Base-by-base conservation (phyloP, 768 basidiomycete genomes). In the Lactarius sp. region DNA sequence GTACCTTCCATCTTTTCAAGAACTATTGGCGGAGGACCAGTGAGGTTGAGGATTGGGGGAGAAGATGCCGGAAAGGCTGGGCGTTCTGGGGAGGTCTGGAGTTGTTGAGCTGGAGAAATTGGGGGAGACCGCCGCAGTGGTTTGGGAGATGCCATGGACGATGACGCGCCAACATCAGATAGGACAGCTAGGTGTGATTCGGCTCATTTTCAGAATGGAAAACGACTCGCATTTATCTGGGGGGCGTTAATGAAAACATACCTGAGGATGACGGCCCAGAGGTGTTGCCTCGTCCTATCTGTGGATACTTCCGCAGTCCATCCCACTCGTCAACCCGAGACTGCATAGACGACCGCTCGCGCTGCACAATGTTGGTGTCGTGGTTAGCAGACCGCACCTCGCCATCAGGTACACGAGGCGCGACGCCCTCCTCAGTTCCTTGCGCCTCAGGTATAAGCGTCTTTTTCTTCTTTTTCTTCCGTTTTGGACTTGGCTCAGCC, bases 391-490 rank as follows among this genome's bases (percentile, higher is more conserved):
- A 14, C 34, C 1, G 31, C 20, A 14, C 22, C 10, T 54, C 52
- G 6, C 61, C 47, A 52, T 44, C 34, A 16, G 73, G 69, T 62
- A 71, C 49, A 57, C 58, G 61, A 39, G 66, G 55, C 31, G 20
- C 58, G 57, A 66, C 44, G 22, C 27, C 44, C 10, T 49, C 56
- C 22, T 36, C 56, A 20, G 33, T 12, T 14, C 13, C 47, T 39
- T 34, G 59, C 18, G 37, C 55, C 50, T 49, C 51, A 14, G 10
- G n/a, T 13, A 34, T 53, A 14, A 47, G 57, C 41, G 16, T 37
- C 37, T 57, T 61, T 49, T 69, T 70, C 57, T 71, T 73, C 67
- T 70, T 71, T 66, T 72, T 71, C 53, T 72, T 73, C 64, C 68
- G 70, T 62, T 69, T 72, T 6, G 50, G 22, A 27, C 33, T 2